Evolutionary conservation across 148 eudicot genomes (phyloP).

Genomic region (Nepenthes gracilis): DNA sequence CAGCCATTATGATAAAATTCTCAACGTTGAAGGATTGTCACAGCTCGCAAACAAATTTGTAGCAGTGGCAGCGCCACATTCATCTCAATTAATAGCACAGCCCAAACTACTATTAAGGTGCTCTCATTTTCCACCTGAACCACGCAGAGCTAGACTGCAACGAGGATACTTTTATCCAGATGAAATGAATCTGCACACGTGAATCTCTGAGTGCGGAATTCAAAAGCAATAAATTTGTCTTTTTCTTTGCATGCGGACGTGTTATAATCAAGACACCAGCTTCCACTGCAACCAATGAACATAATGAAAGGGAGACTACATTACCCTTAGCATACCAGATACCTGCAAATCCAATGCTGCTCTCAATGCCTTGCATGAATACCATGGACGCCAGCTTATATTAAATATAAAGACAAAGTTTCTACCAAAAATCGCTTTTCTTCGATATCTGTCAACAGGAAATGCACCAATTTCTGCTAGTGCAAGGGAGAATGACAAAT

Average conservation of each 20-base stretch:
- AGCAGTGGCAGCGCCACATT: too few species aligned
- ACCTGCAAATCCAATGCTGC: constrained; percentile 44
- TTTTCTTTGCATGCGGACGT: too few species aligned
- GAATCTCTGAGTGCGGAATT: not conserved
- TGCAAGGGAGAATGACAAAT: constrained; percentile 13
- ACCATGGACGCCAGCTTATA: too few species aligned
- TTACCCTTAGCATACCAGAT: constrained; percentile 20
- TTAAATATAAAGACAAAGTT: too few species aligned
- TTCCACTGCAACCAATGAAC: too few species aligned
- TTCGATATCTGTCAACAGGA: constrained; percentile 1
- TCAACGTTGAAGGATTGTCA: not conserved
- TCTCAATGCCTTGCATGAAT: constrained; percentile 46
- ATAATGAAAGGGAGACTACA: too few species aligned
- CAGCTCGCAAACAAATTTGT: too few species aligned
- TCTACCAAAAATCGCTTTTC: too few species aligned
- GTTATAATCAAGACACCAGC: too few species aligned
- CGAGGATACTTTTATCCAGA: too few species aligned
- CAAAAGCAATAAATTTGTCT: not conserved
- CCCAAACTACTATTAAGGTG: not conserved
- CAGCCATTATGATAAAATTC: not conserved
- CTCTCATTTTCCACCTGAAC: too few species aligned
- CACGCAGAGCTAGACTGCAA: too few species aligned
- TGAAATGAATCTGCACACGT: not conserved
- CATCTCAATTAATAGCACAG: not conserved
- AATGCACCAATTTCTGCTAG: constrained; percentile 28